Conservation (phyloP, 2,329 filamentous ascomycete species). For the Colletotrichum tabaci region DNA sequence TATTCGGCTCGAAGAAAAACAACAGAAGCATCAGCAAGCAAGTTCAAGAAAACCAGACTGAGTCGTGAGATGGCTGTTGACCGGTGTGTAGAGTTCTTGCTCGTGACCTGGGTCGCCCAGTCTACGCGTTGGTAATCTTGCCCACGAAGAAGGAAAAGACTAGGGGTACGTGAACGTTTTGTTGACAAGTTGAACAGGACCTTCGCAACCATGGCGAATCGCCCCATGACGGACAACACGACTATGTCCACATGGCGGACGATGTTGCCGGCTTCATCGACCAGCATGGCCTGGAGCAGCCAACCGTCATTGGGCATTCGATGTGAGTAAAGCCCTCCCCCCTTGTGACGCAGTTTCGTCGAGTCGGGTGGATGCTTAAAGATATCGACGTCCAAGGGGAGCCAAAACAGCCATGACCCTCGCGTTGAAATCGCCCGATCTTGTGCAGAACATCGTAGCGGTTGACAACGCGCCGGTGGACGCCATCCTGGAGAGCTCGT, state of each 20-base stretch:
- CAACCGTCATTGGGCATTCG: constrained; percentile 91
- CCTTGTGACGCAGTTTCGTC: not conserved
- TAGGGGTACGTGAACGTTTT: constrained; percentile 33
- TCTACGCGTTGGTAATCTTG: constrained; percentile 82
- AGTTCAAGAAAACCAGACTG: constrained; percentile 51
- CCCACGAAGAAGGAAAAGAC: not conserved
- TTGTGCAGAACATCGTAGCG: constrained; percentile 80
- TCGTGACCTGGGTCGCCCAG: constrained; percentile 82
- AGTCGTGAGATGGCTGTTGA: constrained; percentile 35
- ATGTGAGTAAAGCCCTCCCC: constrained; percentile 71
- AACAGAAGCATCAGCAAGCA: constrained; percentile 96
- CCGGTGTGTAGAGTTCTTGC: constrained; percentile 77
- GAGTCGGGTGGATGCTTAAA: not conserved
- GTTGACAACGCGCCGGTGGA: constrained; percentile 96
- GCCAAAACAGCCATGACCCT: constrained; percentile 94
- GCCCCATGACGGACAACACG: constrained; percentile 81
- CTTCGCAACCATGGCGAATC: constrained; percentile 95
- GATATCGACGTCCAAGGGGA: constrained; percentile 68
- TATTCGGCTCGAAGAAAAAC: constrained; percentile 97
- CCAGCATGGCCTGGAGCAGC: constrained; percentile 76
- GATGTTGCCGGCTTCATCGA: constrained; percentile 86
- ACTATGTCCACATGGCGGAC: constrained; percentile 86
- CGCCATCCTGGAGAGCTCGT: constrained; percentile 80
- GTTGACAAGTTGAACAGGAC: constrained; percentile 68
- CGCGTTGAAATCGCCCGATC: constrained; percentile 78